Base-by-base conservation (phyloP, 1,284 basidiomycete species). In the Cryptococcus amylolentus region DNA sequence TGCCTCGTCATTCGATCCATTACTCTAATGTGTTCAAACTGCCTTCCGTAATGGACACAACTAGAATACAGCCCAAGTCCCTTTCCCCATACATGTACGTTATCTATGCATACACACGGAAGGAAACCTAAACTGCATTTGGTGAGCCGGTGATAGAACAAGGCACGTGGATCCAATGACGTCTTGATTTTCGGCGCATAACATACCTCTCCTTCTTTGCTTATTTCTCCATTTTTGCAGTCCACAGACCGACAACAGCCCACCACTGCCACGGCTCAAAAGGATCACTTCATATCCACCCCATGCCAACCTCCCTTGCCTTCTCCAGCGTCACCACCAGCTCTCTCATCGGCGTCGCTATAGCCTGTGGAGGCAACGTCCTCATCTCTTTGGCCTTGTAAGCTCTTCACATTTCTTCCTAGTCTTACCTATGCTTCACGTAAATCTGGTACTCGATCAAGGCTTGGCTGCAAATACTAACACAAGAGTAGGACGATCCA, bases 341-440 rank as follows among this genome's bases (percentile, higher is more conserved):
- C 14, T 85, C 86, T 3, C 79, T 86, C 65, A 86, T 91, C 58
- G 93, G 93, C 37, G 93, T 96, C 44, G 81, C 83, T 12, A 85
- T 94, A 51, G 88, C 92, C 4, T 83, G 95, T 51, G 81, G 82
- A 1, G 93, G 92, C 47, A 96, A 96, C 71, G 75, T 94, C 5
- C 83, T 96, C 61, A 94, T 97, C 63, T 89, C 88, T 12, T 81
- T 95, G 1, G 93, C 92, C 3, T 82, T 97, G 68, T 77, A 53
- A 55, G 75, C 66, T 13, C 20, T 10, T 14, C 40, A 18, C 49
- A 14, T 18, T 44, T 40, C 44, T 31, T 41, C 13, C 2, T 26
- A 5, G 23, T 16, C 23, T 43, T 41, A 18, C 9, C 45, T 20
- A 26, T 27, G 27, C 40, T 23, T 9, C 23, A 35, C 8, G 14